Evolutionary conservation across 371 early-diverging fungal species (phyloP), one percentile per base, ranked within the genome.

Genomic region (Mucor ambiguus): DNA sequence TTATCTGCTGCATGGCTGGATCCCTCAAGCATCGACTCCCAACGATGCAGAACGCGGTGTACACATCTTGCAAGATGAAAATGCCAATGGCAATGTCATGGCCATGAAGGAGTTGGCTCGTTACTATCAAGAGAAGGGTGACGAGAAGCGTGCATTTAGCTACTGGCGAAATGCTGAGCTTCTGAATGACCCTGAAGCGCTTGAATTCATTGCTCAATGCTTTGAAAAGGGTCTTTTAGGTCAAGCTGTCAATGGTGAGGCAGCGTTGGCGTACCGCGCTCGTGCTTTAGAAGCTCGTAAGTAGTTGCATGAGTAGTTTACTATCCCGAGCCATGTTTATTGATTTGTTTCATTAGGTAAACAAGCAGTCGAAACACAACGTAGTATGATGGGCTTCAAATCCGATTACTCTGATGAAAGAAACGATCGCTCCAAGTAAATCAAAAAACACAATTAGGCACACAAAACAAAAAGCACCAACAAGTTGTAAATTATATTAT

Each of bases 401-500:
- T 71, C 72, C 41, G 72, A 67, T 28, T 60, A 48, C 30, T 71
- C 71, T 48, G 70, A 69, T 46, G 64, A 69, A 60, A 41, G 70
- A 69, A 26, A 55, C 35, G 35, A 49, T 60, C 60, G 60, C 32
- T 46, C 46, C 43, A 60, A 60, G 30, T 60, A 60, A 49, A 22
- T 26, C 20, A 18, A 43, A 18, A 2, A 30, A 7, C 33, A 3
- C 44, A 44, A 11, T 49, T 49, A 49, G 22, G 49, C 49, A 26
- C 49, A 49, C 49, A 49, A 49, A 44, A 8, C 20, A 35, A 35
- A 33, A 33, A 30, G 6, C 37, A 35, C 44, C 44, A 44, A 49
- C 49, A 49, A 49, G 49, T 49, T 49, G 49, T 49, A 49, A 24
- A 49, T 49, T 49, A 49, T 49, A 24, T 12, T 48, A 33, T 33